Conservation (phyloP, 768 basidiomycete species). For the Xanthoconium stramineum region DNA sequence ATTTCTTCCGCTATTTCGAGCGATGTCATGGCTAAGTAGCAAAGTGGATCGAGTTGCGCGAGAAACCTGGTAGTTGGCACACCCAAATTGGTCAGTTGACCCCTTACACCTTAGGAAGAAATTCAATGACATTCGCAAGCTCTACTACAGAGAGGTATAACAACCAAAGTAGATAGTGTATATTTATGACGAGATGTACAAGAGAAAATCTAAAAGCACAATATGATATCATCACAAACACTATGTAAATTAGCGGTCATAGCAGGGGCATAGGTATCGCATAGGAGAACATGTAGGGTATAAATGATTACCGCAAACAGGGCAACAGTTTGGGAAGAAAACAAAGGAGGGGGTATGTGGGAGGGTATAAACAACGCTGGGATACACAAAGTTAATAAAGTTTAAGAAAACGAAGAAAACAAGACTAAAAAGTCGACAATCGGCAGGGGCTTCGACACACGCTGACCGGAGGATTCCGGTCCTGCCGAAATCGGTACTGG, state of each 20-base stretch:
- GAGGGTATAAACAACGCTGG: constrained; percentile 17
- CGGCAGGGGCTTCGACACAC: constrained; percentile 46
- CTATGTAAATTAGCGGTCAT: constrained; percentile 7
- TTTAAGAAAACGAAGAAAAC: constrained; percentile 6
- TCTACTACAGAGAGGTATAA: constrained; percentile 4
- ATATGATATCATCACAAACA: constrained; percentile 19
- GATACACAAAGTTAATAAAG: constrained; percentile 25
- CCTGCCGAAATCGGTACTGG: constrained; percentile 58
- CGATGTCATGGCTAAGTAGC: constrained; percentile 48
- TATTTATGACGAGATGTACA: constrained; percentile 13
- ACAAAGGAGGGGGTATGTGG: constrained; percentile 7
- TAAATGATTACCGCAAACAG: constrained; percentile 3
- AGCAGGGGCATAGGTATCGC: constrained; percentile 16
- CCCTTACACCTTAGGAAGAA: not conserved
- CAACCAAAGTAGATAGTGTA: constrained; percentile 20
- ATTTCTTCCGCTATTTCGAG: constrained; percentile 81
- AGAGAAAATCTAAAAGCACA: constrained; percentile 22
- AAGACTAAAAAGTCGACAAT: constrained; percentile 56
- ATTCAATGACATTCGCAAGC: not conserved
- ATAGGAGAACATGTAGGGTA: constrained; percentile 23
- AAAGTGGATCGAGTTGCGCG: not conserved
- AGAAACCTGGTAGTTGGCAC: not conserved
- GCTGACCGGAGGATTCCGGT: constrained; percentile 42
- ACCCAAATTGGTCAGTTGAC: not conserved
- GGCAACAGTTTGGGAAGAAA: not conserved